phyloP scores from a whole-genome alignment of 169 alveolate genomes.

The Babesia ovata region DNA sequence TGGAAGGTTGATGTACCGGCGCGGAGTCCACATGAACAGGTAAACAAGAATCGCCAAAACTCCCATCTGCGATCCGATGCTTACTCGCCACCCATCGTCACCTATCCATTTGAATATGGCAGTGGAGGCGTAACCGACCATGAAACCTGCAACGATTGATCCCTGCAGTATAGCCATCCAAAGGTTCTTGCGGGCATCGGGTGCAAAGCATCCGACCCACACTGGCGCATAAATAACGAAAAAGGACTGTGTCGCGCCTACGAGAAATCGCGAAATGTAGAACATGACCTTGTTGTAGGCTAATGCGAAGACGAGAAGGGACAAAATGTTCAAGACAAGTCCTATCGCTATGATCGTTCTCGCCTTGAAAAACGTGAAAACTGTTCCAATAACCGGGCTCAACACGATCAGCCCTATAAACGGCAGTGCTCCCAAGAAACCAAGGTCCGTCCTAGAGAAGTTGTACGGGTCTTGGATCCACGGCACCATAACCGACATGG shows the following conservation, averaged over 20 bases:
- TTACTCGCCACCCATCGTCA: conserved; percentile 45
- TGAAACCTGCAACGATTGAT: conserved; percentile 87
- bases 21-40: conserved; percentile 34
- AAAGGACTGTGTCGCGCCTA: conserved; percentile 91
- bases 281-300: conserved; percentile 73
- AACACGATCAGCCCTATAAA: conserved; percentile 77
- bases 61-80: conserved; percentile 32
- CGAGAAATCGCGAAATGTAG: conserved; percentile 82
- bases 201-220: conserved; percentile 93
- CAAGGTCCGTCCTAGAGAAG: conserved; percentile 52
- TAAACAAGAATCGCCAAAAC: not conserved
- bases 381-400: conserved; percentile 75
- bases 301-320: conserved; percentile 70
- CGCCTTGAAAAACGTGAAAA: conserved; percentile 67
- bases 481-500: conserved; percentile 50
- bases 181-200: conserved; percentile 82
- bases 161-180: conserved; percentile 94
- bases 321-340: conserved; percentile 57
- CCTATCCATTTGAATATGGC: conserved; percentile 23
- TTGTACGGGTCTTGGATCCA: conserved; percentile 52
- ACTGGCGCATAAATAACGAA: conserved; percentile 92
- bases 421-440: conserved; percentile 77
- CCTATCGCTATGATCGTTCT: conserved; percentile 67
- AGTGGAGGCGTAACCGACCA: conserved; percentile 71
- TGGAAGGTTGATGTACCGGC: conserved; percentile 31